Evolutionary conservation across 352 stramenopile genomes (phyloP).

Genomic region (Halophytophthora polymorphica): DNA sequence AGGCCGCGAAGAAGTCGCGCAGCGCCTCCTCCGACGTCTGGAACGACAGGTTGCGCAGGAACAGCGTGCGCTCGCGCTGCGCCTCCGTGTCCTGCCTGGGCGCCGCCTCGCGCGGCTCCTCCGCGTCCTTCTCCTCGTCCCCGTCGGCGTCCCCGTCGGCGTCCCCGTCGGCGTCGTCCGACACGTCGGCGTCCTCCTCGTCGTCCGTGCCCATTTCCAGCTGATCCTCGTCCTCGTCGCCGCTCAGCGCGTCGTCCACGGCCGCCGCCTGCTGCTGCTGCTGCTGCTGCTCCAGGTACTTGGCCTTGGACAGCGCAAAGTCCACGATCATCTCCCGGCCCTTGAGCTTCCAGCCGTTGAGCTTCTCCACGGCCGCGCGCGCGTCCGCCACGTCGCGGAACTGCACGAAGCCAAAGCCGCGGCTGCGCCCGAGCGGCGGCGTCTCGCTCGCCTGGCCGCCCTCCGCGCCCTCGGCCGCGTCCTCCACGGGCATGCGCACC

Average conservation of each 20-base stretch:
- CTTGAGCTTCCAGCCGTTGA: conserved; percentile 79
- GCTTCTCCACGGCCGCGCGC: conserved; percentile 56
- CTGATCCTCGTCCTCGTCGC: conserved; percentile 43
- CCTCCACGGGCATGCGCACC: conserved; percentile 70
- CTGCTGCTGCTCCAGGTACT: conserved; percentile 76
- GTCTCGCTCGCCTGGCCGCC: conserved; percentile 6
- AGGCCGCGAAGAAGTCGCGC: conserved; percentile 68
- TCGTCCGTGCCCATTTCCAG: conserved; percentile 52
- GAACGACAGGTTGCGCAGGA: conserved; percentile 85
- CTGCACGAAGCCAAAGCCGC: conserved; percentile 84
- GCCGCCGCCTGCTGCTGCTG: conserved; percentile 48
- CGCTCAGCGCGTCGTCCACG: conserved; percentile 26
- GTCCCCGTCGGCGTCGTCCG: conserved; percentile 28
- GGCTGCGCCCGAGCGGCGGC: conserved; percentile 50
- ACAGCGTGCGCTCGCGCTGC: conserved; percentile 79
- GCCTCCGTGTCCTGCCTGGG: conserved; percentile 64
- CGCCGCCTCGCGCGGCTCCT: conserved; percentile 15
- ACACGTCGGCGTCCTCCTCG: conserved; percentile 24
- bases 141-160: conserved; percentile 21
- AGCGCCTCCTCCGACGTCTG: conserved; percentile 72
- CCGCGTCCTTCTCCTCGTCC: conserved; percentile 28
- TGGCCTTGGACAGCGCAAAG: conserved; percentile 76
- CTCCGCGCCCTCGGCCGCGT: conserved; percentile 26
- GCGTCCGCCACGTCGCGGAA: conserved; percentile 66
- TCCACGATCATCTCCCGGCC: conserved; percentile 85